Base-by-base conservation (phyloP, 225 moss, liverwort and hornwort genomes). In the Sphagnum tenellum region DNA sequence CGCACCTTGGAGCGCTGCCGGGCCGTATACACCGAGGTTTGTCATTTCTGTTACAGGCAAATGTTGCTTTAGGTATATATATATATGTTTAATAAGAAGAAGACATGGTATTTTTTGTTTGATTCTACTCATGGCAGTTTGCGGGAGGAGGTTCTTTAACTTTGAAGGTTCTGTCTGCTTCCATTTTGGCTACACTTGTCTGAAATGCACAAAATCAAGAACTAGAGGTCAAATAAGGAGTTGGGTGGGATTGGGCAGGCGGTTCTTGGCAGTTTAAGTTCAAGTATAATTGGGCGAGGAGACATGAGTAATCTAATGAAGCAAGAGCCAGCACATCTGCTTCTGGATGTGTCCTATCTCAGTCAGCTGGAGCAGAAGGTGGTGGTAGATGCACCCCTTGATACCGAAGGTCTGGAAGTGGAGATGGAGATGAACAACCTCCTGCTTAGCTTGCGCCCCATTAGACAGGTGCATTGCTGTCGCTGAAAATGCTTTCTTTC, bases 391-490 rank as follows among this genome's bases (percentile, higher is more conserved):
- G 85, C 82, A 51, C 87, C 90, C 49, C 71, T 90, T 83, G 96
- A 98, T 78, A 84, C 80, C 67, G 96, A 98, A 81, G 81, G 90
- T 59, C 81, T 92, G 57, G 96, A 98, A 84, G 87, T 98, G 68
- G 96, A 98, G 77, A 89, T 98, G 96, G 96, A 98, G 70, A 69
- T 98, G 61, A 98, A 98, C 69, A 98, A 98, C 60, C 75, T 98
- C 14, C 75, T 98, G 48, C 89, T 93, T 55, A 93, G 93, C 71
- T 83, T 93, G 77, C 96, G 89, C 67, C 90, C 96, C 12, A 89
- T 98, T 67, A 98, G 90, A 78, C 93, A 98, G 90, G 96, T 98
- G 46, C 4, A 52, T 59, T 48, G 63, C 50, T 5, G 5, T 65
- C 29, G 1, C 29, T 29, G 29, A 29, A 29, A 1, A 29, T 29